A percentile compares a stretch with the other conserved stretches of the same genome.
These are phyloP conservation scores for Diaporthe sp. DNA, from an alignment of 2,329 filamentous ascomycete species.

Conservation along the genomic window DNA sequence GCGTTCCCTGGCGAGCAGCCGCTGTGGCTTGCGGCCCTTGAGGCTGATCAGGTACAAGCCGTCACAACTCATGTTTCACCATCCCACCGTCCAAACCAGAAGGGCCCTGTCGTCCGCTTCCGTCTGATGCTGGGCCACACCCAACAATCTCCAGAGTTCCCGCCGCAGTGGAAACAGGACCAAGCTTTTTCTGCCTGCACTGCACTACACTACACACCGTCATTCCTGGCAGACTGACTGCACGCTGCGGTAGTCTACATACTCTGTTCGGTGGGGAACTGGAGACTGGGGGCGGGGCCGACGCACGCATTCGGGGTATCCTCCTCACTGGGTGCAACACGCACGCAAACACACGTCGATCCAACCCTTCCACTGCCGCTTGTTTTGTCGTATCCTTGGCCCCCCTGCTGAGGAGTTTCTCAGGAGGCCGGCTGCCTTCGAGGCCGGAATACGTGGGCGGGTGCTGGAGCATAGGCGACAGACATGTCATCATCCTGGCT, in stretches of 20 bases:
- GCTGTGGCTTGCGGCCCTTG: slow-evolving; percentile 22
- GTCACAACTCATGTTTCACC: slow-evolving; percentile 39
- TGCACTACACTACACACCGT: neutral
- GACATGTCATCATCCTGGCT: slow-evolving; percentile 28
- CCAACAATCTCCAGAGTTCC: slow-evolving; percentile 3
- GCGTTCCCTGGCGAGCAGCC: slow-evolving; percentile 1
- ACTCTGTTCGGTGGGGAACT: slow-evolving; percentile 24
- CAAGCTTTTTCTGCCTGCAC: slow-evolving; percentile 24
- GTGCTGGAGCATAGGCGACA: slow-evolving; percentile 21
- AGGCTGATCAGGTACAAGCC: slow-evolving; percentile 39
- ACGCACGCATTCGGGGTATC: neutral
- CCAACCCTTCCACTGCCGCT: neutral
- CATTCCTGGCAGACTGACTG: neutral
- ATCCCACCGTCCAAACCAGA: slow-evolving; percentile 4
- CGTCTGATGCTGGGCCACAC: slow-evolving; percentile 10
- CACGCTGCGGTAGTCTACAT: neutral
- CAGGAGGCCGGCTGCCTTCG: slow-evolving; percentile 22
- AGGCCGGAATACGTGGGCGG: slow-evolving; percentile 25
- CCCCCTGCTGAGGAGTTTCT: slow-evolving; percentile 15
- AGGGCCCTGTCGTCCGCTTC: slow-evolving; percentile 1
- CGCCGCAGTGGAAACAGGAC: slow-evolving; percentile 10
- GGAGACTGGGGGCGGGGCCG: slow-evolving; percentile 23
- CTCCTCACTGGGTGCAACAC: neutral
- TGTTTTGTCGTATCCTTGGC: neutral
- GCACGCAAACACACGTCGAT: slow-evolving; percentile 10